Evolutionary conservation across 2,329 filamentous ascomycete species (phyloP), one percentile per base, ranked within the genome.

Genomic region (Sarocladiaceae sp.): DNA sequence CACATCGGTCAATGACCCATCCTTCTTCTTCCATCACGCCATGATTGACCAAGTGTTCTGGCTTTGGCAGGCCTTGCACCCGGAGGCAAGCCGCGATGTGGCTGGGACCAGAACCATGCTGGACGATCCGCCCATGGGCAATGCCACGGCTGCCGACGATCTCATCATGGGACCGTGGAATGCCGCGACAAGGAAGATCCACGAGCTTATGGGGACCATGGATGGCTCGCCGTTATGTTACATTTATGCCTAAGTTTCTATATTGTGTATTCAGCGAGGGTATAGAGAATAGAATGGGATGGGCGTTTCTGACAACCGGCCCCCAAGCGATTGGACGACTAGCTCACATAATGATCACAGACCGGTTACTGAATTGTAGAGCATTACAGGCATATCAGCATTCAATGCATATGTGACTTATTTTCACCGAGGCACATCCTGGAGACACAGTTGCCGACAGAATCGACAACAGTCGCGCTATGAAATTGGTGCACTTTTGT

Each of bases 1-100:
- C 46, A 48, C 51, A n/a, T 60, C 58, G 3, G 50, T 54, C 32
- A 53, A 51, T 10, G 57, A 60, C 33, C 58, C 57, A 3, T 50
- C 48, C n/a, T 56, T 56, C 49, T 55, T 48, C 46, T 49, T 55
- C 2, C 54, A 56, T 47, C 52, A 57, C 33, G 51, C 49, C 20
- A 53, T 51, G 46, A 48, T 56, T 18, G 54, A 56, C 45, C 52
- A 52, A 15, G 48, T 56, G 4, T 57, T 47, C 43, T 55, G 51
- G 45, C 45, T 53, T 31, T 56, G 54, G 54, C 55, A 58, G 45
- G 43, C 35, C 9, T 18, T 48, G 13, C 45, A 54, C 16, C 48
- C 47, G 13, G 6, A 5, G 3, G 33, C 43, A 27, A 45, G 47
- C 29, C 39, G 44, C 12, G 44, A 47, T 16, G 45, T 51, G 29